Evolutionary conservation across 2,329 filamentous ascomycete genomes (phyloP), one percentile per base, ranked within the genome.

Genomic region (Pseudogymnoascus sp.): DNA sequence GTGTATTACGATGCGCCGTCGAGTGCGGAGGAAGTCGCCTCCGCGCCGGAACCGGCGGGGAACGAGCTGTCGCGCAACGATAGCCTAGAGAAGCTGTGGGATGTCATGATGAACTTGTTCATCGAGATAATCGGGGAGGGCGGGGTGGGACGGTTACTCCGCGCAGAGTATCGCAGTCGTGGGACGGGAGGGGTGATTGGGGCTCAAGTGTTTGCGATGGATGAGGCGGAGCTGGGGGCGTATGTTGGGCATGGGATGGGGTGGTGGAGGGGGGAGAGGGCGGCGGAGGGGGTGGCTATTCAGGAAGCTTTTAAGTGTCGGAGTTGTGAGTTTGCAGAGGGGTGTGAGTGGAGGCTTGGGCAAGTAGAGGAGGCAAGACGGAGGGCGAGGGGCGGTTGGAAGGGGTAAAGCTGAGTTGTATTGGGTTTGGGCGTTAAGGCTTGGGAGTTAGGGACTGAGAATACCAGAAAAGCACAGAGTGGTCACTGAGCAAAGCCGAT

Each of bases 281-380:
- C 82, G 59, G 85, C 92, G 0, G 79, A 80, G 6, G 93, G 93
- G 0, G 92, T 97, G 2, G 80, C 84, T 5, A 81, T 95, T 5
- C 87, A 92, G 69, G 92, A 97, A 68, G 89, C 90, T 0, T 96
- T 88, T 75, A 97, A 97, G 73, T 97, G 93, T 72, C 78, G 85
- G 18, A 84, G 81, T 25, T 97, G 93, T 70, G 91, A 96, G 67
- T 97, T 97, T 73, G 84, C 81, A 0, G 86, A 90, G 2, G 80
- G 78, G 1, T 97, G 93, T 72, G 80, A 82, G 10, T 97, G 93
- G 93, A 80, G 92, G 37, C 79, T 82, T 67, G 79, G 79, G 9
- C 87, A 89, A 74, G 84, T 92, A 61, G 80, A 84, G 64, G 84
- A 88, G 70, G 78, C 77, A 25, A 59, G 25, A 12, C 18, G 33